Evolutionary conservation across 2,329 filamentous ascomycete genomes (phyloP).

Genomic region (Neodidymelliopsis sp.): DNA sequence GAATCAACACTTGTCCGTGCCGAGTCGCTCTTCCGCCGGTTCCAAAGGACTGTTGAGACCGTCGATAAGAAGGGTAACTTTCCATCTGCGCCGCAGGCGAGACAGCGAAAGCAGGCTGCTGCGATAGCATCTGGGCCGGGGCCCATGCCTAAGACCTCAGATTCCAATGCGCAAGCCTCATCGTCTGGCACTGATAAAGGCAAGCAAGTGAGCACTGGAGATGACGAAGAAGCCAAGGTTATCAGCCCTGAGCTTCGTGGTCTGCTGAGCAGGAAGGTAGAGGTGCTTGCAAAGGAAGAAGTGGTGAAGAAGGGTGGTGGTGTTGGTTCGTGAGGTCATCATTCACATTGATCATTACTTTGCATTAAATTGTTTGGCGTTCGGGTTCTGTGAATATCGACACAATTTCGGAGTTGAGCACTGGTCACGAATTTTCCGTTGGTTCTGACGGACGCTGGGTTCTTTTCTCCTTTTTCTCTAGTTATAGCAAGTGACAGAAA

Average conservation of each 20-base stretch:
- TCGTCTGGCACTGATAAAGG: constrained; percentile 43
- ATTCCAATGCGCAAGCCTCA: constrained; percentile 28
- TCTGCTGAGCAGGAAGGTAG: constrained; percentile 67
- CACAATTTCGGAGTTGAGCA: constrained; percentile 1
- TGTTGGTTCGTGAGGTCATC: constrained; percentile 6
- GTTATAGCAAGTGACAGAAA: neutral
- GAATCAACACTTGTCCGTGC: constrained; percentile 85
- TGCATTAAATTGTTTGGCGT: constrained; percentile 17
- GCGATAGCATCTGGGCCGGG: constrained; percentile 42
- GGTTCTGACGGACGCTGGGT: neutral
- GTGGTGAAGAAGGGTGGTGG: constrained; percentile 27
- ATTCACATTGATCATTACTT: neutral
- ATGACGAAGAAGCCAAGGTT: constrained; percentile 56
- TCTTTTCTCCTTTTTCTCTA: neutral
- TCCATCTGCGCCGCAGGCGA: constrained; percentile 61
- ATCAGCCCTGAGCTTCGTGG: constrained; percentile 70
- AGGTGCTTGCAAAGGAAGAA: constrained; percentile 57
- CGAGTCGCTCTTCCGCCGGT: constrained; percentile 86
- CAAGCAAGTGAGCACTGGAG: constrained; percentile 42
- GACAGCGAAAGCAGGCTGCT: constrained; percentile 56
- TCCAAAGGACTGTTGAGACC: constrained; percentile 86
- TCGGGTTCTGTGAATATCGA: constrained; percentile 2
- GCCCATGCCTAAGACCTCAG: constrained; percentile 28
- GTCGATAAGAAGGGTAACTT: constrained; percentile 93
- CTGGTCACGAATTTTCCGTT: constrained; percentile 1